Percentiles rank a stretch among this genome's conserved stretches.
These are phyloP conservation scores for Amanita brunnescens DNA, from an alignment of 768 basidiomycete species.

Conservation along the genomic window DNA sequence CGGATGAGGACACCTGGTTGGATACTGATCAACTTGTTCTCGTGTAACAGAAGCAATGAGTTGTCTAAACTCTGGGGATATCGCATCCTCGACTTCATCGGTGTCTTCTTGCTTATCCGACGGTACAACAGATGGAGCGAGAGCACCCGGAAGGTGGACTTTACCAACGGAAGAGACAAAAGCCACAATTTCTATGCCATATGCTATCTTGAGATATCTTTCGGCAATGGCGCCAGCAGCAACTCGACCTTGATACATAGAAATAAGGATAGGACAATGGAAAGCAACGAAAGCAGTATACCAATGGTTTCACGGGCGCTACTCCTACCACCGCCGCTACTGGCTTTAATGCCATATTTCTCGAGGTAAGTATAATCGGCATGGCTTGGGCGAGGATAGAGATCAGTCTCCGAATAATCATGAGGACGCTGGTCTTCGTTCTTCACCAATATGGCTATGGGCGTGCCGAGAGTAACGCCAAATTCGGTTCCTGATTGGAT, in stretches of 20 bases:
- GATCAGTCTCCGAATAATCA: conserved; percentile 97
- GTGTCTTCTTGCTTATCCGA: conserved; percentile 37
- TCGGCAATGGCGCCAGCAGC: conserved; percentile 98
- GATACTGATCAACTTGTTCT: conserved; percentile 79
- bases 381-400: conserved; percentile 95
- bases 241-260: conserved; percentile 59
- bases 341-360: conserved; percentile 96
- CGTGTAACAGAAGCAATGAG: conserved; percentile 76
- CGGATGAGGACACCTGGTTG: conserved; percentile 83
- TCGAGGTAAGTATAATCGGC: conserved; percentile 97
- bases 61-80: conserved; percentile 75
- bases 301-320: conserved; percentile 97
- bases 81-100: conserved; percentile 62
- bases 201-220: conserved; percentile 80
- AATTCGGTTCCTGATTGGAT: conserved; percentile 92
- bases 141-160: conserved; percentile 60
- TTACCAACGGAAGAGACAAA: conserved; percentile 97
- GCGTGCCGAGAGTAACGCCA: conserved; percentile 93
- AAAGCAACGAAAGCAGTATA: conserved; percentile 19
- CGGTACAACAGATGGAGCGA: conserved; percentile 27
- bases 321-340: conserved; percentile 91
- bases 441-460: conserved; percentile 91
- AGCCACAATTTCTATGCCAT: conserved; percentile 91
- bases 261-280: background rate
- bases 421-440: conserved; percentile 99